Conservation (phyloP, 2,329 filamentous ascomycete genomes). For the Delphinella strobiligena region DNA sequence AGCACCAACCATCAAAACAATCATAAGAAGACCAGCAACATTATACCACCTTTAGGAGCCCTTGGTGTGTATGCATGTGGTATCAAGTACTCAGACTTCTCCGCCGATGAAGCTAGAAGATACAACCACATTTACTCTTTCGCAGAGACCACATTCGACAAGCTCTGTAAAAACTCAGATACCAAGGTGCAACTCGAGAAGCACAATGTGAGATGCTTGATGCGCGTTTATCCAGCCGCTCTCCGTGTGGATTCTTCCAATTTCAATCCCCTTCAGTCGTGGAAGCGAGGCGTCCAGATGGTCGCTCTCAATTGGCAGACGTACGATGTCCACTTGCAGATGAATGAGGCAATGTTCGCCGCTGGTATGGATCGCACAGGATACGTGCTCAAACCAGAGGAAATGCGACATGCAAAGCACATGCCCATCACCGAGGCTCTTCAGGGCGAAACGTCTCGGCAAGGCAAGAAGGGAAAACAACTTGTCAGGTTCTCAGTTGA, state of each 20-base stretch:
- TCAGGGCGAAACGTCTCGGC: constrained; percentile 38
- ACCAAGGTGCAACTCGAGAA: constrained; percentile 68
- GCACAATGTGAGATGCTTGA: constrained; percentile 84
- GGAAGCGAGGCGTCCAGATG: constrained; percentile 96
- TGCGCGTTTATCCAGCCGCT: constrained; percentile 84
- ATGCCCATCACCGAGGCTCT: constrained; percentile 44
- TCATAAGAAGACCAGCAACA: constrained; percentile 57
- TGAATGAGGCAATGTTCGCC: constrained; percentile 97
- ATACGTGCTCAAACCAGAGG: constrained; percentile 85
- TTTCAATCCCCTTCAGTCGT: constrained; percentile 87
- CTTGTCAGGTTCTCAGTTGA: constrained; percentile 76
- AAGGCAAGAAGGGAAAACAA: constrained; percentile 60
- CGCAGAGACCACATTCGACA: constrained; percentile 77
- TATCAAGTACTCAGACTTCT: constrained; percentile 77
- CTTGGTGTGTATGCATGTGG: constrained; percentile 69
- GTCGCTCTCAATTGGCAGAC: constrained; percentile 97
- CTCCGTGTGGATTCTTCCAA: constrained; percentile 79
- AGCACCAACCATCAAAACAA: constrained; percentile 32
- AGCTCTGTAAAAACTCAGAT: constrained; percentile 62
- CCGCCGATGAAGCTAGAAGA: constrained; percentile 62
- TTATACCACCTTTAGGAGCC: constrained; percentile 68
- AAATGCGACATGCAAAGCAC: constrained; percentile 56
- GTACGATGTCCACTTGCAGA: constrained; percentile 86
- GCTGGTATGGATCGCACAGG: constrained; percentile 76
- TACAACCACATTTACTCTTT: constrained; percentile 96